Evolutionary conservation across 371 early-diverging fungal species (phyloP).

Genomic region (Vairimorpha apis): DNA sequence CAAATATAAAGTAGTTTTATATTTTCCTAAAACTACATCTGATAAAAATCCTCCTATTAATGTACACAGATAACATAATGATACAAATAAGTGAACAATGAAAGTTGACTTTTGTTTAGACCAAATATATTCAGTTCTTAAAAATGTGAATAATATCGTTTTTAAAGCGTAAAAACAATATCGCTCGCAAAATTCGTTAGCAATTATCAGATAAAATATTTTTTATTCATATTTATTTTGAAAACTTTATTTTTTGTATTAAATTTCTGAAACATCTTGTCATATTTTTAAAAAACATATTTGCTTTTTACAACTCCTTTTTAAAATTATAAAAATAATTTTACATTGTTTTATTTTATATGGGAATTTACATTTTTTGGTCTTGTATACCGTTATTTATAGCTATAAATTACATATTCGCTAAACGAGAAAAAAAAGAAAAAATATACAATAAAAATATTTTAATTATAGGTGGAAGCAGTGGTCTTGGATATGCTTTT

Average conservation of each 20-base stretch:
- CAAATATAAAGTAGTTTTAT: slow-evolving; percentile 70
- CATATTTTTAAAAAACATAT: too few relatives aligned
- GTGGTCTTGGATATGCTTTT: slow-evolving; percentile 76
- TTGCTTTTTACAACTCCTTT: too few relatives aligned
- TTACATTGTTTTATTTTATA: background rate
- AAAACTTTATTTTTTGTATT: background rate
- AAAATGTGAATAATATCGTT: slow-evolving; percentile 59
- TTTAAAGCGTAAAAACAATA: slow-evolving; percentile 69
- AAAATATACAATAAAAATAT: slow-evolving; percentile 64
- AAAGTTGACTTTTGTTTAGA: slow-evolving; percentile 33
- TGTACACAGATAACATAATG: slow-evolving; percentile 72
- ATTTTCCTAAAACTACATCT: slow-evolving; percentile 73
- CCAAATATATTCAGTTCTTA: slow-evolving; percentile 26
- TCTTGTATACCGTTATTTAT: background rate
- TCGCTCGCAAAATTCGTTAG: slow-evolving; percentile 71
- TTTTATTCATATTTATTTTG: background rate
- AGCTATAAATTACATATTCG: background rate
- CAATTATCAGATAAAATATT: slow-evolving; percentile 64
- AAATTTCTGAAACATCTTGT: background rate
- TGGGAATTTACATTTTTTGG: slow-evolving; percentile 9
- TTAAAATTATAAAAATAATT: background rate
- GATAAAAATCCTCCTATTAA: slow-evolving; percentile 72
- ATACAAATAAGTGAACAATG: slow-evolving; percentile 68
- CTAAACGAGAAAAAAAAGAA: background rate
- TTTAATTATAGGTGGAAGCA: slow-evolving; percentile 82